A percentile compares a stretch with the other conserved stretches of the same genome.
Evolutionary conservation across 805 yeast species (phyloP).

Genomic region (Schwanniomyces occidentalis): DNA sequence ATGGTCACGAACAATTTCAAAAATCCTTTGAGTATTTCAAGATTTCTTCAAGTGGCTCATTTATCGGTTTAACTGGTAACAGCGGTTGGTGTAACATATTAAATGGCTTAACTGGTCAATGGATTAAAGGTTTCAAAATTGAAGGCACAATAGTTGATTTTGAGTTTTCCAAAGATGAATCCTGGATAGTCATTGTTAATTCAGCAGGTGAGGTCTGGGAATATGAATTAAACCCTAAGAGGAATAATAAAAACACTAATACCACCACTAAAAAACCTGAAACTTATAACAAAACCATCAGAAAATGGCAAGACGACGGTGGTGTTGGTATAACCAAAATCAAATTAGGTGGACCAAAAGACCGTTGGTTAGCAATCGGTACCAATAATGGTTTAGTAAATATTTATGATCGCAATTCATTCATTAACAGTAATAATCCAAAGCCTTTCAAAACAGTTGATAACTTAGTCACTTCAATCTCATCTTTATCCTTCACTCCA

Average conservation of each 20-base stretch:
- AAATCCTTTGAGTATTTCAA: conserved; percentile 85
- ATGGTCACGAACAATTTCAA: conserved; percentile 88
- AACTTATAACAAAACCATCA: conserved; percentile 43
- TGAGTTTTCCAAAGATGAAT: conserved; percentile 56
- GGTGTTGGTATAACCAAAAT: conserved; percentile 82
- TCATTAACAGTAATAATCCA: conserved; percentile 18
- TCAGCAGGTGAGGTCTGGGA: conserved; percentile 89
- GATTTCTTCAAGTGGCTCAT: conserved; percentile 69
- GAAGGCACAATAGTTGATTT: conserved; percentile 87
- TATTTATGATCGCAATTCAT: conserved; percentile 62
- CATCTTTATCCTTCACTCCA: conserved; percentile 68
- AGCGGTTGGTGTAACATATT: conserved; percentile 90
- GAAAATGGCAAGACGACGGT: conserved; percentile 82
- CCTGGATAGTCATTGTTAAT: conserved; percentile 57
- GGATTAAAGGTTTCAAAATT: conserved; percentile 82
- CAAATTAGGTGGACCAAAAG: conserved; percentile 65
- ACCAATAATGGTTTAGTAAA: conserved; percentile 86
- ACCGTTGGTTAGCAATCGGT: conserved; percentile 88
- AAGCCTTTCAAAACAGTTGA: conserved; percentile 69
- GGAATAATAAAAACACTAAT: conserved; percentile 22
- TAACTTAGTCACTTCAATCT: conserved; percentile 78
- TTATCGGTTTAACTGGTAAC: conserved; percentile 75
- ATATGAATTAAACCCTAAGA: conserved; percentile 40
- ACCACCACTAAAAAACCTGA: conserved; percentile 6
- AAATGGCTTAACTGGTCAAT: conserved; percentile 77